Base-by-base conservation (phyloP, 73 alveolate genomes). In the Tetrahymena thermophila region DNA sequence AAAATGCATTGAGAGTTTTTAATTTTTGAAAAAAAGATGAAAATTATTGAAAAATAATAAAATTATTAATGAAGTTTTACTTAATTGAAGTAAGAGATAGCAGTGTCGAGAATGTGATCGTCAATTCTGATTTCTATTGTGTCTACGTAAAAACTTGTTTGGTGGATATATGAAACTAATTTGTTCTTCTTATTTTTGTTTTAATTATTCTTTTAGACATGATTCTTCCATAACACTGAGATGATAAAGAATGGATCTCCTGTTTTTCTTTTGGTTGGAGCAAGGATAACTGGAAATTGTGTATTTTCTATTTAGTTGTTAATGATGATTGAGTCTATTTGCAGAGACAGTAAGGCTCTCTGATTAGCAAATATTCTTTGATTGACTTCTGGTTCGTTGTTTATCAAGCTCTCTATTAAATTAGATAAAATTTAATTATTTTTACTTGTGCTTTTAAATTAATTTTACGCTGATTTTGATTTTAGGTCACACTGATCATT, bases 121-220 rank as follows among this genome's bases (percentile, higher is more conserved):
- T 95, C 97, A 15, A 95, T 35, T 89, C 97, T 95, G 16, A 95
- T 95, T 89, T 95, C 97, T 31, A 95, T 55, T 9, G 97, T 95
- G 93, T 95, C 97, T 4, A 94, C 94, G 55, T 85, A 95, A 93
- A 95, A 85, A 28, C 85, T 34, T 3, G 94, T 37, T 14, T 94
- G 71, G 35, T 95, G 97, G 19, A 95, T 95, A 85, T 95, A 95
- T 9, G 95, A 85, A 21, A 95, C 94, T 56, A 85, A 35, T 40
- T 38, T 84, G 35, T 95, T 95, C 5, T 58, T 71, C 19, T 95
- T 28, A n/a, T 71, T n/a, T 71, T 25, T 71, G 31, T 71, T 71
- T 71, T 93, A 55, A 37, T 89, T 85, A 0, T 84, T 84, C 44
- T 85, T 56, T 19, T 37, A 34, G 7, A 57, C 34, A 85, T 95